A percentile compares a stretch with the other conserved stretches of the same genome.
Conservation (phyloP, 345 rosid genomes). For the Citrus glauca region DNA sequence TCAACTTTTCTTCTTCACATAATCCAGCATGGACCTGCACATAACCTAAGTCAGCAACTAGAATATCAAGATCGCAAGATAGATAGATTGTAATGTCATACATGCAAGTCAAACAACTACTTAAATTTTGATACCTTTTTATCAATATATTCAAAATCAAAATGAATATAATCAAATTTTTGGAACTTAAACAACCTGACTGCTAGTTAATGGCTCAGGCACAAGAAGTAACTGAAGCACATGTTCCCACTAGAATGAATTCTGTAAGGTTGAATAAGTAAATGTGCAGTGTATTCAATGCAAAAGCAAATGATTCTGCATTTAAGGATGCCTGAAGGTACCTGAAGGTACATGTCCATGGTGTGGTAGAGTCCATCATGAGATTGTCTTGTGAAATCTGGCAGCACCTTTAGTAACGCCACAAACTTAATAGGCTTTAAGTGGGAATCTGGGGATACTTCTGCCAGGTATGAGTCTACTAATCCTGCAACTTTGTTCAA, state of each 20-base stretch:
- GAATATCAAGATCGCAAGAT: neutral
- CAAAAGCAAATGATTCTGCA: neutral
- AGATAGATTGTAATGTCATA: neutral
- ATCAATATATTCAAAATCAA: neutral
- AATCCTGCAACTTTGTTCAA: conserved; percentile 36
- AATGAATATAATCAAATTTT: neutral
- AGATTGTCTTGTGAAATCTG: conserved; percentile 41
- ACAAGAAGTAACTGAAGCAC: neutral
- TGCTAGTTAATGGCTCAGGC: neutral
- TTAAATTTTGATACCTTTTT: neutral
- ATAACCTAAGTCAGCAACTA: neutral
- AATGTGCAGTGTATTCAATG: too few species aligned
- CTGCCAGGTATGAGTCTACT: conserved; percentile 43
- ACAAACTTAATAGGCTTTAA: conserved; percentile 36
- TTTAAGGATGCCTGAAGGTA: conserved; percentile 39
- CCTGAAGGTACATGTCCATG: conserved; percentile 52
- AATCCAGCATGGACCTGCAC: conserved; percentile 41
- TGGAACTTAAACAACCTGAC: neutral
- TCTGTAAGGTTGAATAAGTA: neutral
- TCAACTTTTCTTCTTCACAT: conserved; percentile 31
- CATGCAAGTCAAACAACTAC: neutral
- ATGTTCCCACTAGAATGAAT: neutral
- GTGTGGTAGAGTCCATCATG: conserved; percentile 38
- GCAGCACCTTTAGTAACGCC: conserved; percentile 33
- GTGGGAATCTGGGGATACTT: conserved; percentile 46